A percentile compares a stretch with the other conserved stretches of the same genome.
Evolutionary conservation across 805 yeast genomes (phyloP).

Genomic region (Metschnikowia shivogae): DNA sequence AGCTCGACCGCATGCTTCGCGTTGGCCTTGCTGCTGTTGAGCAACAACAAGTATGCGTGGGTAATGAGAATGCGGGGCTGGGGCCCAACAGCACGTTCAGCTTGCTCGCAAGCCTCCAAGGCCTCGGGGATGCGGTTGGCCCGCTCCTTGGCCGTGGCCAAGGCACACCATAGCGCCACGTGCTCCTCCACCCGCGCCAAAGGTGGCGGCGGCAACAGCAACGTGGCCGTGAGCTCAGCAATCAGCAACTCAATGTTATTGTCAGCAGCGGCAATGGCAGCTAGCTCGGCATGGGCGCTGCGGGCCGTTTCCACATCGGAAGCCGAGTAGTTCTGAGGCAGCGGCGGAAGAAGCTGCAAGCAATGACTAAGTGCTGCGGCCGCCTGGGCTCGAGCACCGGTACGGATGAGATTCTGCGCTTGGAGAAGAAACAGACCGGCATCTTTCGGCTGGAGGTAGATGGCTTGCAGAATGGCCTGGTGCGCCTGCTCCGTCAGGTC

Average conservation of each 20-base stretch:
- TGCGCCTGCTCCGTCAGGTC: constrained; percentile 52
- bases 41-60: constrained; percentile 47
- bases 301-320: constrained; percentile 46
- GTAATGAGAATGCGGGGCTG: constrained; percentile 43
- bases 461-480: constrained; percentile 41
- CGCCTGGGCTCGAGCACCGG: constrained; percentile 44
- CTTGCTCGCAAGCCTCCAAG: constrained; percentile 45
- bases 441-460: constrained; percentile 36
- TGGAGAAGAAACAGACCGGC: constrained; percentile 45
- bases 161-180: constrained; percentile 49
- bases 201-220: constrained; percentile 48
- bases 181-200: constrained; percentile 43
- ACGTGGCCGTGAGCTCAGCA: constrained; percentile 46
- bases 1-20: constrained; percentile 19
- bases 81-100: constrained; percentile 42
- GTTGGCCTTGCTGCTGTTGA: constrained; percentile 21
- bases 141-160: constrained; percentile 50
- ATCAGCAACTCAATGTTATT: constrained; percentile 48
- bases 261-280: constrained; percentile 50
- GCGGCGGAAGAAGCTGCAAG: constrained; percentile 37
- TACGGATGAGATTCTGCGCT: constrained; percentile 46
- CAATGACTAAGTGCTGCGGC: constrained; percentile 45
- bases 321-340: constrained; percentile 20
- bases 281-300: constrained; percentile 52
- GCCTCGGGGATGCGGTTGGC: constrained; percentile 49